Conservation (phyloP, 1,284 basidiomycete species). For the Cutaneotrichosporon dermatis region DNA sequence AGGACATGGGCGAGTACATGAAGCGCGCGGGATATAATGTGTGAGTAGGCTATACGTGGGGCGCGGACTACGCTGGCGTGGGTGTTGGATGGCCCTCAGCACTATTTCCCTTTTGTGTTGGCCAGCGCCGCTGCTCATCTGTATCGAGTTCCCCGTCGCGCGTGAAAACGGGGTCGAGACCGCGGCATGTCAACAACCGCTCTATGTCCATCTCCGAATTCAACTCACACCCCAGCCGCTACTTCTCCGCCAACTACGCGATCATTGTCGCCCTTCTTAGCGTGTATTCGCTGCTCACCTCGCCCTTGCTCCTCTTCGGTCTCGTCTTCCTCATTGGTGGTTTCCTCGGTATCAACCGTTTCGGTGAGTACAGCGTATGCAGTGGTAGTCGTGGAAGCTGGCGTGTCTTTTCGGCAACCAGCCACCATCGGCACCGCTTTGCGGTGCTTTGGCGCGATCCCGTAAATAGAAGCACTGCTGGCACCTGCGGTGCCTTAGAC, state of each 20-base stretch:
- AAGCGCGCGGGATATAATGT: constrained; percentile 40
- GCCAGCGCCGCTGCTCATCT: too few species aligned
- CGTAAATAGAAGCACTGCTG: too few species aligned
- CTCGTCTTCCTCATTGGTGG: constrained; percentile 86
- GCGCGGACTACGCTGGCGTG: neutral
- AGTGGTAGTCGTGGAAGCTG: neutral
- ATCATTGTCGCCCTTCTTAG: constrained; percentile 74
- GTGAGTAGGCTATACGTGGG: constrained; percentile 19
- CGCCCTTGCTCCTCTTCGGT: constrained; percentile 73
- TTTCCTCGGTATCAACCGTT: constrained; percentile 83
- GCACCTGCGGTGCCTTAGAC: too few species aligned
- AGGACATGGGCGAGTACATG: constrained; percentile 58
- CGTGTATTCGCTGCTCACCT: constrained; percentile 84
- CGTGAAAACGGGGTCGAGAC: neutral
- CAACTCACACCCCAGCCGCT: constrained; percentile 73
- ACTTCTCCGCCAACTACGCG: constrained; percentile 89
- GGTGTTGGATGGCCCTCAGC: neutral
- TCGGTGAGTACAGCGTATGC: constrained; percentile 58
- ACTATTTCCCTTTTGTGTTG: neutral
- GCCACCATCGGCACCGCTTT: neutral
- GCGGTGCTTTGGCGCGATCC: neutral
- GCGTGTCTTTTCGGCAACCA: neutral
- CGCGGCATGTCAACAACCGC: neutral
- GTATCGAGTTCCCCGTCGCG: too few species aligned
- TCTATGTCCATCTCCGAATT: neutral